phyloP scores from a whole-genome alignment of 768 basidiomycete species.

The Tephrocybe sp. region DNA sequence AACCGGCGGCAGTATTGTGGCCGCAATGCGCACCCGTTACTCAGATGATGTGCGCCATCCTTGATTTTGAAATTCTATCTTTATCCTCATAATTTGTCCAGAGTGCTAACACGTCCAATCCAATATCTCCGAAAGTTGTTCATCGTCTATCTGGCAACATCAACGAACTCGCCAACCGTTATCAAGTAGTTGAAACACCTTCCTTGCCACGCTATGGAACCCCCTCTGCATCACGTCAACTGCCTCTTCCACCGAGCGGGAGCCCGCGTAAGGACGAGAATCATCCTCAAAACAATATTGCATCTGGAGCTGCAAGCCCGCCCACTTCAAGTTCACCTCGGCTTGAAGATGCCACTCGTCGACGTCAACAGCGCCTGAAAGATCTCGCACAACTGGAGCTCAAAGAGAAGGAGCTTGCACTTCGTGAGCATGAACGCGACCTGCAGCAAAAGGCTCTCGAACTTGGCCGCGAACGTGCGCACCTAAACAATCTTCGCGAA shows the following conservation, averaged over 20 bases:
- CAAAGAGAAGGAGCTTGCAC: slow-evolving; percentile 53
- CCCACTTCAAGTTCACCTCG: slow-evolving; percentile 15
- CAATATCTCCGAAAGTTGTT: slow-evolving; percentile 53
- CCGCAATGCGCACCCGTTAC: slow-evolving; percentile 68
- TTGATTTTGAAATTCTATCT: neutral
- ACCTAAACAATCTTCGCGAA: slow-evolving; percentile 36
- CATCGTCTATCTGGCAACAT: slow-evolving; percentile 67
- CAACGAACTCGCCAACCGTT: slow-evolving; percentile 61
- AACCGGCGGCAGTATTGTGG: slow-evolving; percentile 61
- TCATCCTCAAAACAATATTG: slow-evolving; percentile 13
- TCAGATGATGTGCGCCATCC: slow-evolving; percentile 47
- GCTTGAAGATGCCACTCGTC: slow-evolving; percentile 27
- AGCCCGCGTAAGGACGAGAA: slow-evolving; percentile 24
- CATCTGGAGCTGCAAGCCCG: slow-evolving; percentile 13
- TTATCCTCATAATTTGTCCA: slow-evolving; percentile 8
- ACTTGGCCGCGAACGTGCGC: slow-evolving; percentile 55
- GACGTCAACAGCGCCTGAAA: slow-evolving; percentile 40
- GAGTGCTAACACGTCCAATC: slow-evolving; percentile 36
- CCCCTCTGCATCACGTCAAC: slow-evolving; percentile 31
- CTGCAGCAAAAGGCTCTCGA: slow-evolving; percentile 53
- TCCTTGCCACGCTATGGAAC: slow-evolving; percentile 39
- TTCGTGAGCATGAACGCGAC: slow-evolving; percentile 54
- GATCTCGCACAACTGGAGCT: slow-evolving; percentile 54
- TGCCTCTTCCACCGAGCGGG: slow-evolving; percentile 17
- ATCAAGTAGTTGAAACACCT: slow-evolving; percentile 45